phyloP scores from a whole-genome alignment of 306 rosid genomes.

The Corylus heterophylla region DNA sequence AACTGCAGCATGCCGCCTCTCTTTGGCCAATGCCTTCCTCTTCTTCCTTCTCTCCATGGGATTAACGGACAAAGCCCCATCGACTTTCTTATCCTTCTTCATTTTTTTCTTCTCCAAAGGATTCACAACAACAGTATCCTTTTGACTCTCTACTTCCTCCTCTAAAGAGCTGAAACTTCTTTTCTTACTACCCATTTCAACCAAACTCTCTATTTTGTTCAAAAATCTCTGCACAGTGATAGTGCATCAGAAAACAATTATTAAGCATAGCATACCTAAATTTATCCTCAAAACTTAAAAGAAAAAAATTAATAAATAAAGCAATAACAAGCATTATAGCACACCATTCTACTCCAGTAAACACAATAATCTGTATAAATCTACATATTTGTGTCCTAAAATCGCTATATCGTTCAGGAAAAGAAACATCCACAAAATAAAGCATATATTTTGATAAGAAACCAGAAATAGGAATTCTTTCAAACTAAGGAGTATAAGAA shows the following conservation, averaged over 20 bases:
- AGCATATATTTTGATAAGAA: neutral
- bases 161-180: constrained; percentile 34
- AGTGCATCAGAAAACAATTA: neutral
- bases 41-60: constrained; percentile 86
- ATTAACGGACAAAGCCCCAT: constrained; percentile 34
- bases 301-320: neutral
- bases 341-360: neutral
- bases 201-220: neutral
- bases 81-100: constrained; percentile 35
- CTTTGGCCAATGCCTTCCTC: constrained; percentile 65
- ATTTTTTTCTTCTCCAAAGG: constrained; percentile 45
- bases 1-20: constrained; percentile 29
- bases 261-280: neutral
- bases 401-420: neutral
- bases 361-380: neutral
- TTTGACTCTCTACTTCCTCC: constrained; percentile 29
- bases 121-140: constrained; percentile 27
- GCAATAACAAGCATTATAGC: neutral
- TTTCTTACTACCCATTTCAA: constrained; percentile 50
- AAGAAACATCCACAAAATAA: neutral
- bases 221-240: neutral
- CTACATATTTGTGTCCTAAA: neutral
- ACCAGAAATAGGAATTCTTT: neutral
- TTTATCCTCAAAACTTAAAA: neutral
- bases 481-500: neutral